Evolutionary conservation across 441 rosid genomes (phyloP).

Genomic region (Pelargonium australe): DNA sequence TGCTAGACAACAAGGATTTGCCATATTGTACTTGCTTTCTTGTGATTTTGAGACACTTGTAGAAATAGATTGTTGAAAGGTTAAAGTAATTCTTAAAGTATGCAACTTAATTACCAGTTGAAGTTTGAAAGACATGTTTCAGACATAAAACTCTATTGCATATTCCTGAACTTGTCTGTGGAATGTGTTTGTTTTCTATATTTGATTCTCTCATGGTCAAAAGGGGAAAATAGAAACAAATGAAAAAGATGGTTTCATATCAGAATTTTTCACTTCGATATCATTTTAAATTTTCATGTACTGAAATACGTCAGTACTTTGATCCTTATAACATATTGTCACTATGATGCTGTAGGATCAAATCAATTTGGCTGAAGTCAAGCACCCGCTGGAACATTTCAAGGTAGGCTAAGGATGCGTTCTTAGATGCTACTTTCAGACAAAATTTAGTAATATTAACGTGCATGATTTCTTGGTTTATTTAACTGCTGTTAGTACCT

Average conservation of each 20-base stretch:
- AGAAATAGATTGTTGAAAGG: no score
- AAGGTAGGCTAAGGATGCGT: constrained; percentile 40
- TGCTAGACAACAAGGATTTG: no score
- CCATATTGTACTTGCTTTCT: no score
- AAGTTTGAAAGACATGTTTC: no score
- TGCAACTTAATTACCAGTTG: no score
- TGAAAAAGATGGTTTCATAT: background rate
- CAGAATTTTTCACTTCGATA: background rate
- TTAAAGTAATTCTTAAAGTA: no score
- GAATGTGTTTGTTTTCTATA: background rate
- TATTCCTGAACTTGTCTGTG: background rate
- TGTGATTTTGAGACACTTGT: no score
- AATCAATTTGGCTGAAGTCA: constrained; percentile 81
- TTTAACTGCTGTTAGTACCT: no score
- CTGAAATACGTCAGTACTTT: background rate
- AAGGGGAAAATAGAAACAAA: background rate
- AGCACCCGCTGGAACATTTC: constrained; percentile 76
- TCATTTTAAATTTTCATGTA: background rate
- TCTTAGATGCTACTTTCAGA: background rate
- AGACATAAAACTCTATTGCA: no score
- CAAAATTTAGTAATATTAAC: background rate
- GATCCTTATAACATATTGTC: background rate
- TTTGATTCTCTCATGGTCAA: background rate
- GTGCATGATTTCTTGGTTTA: background rate
- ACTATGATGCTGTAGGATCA: constrained; percentile 59